phyloP scores from a whole-genome alignment of 202 grass and related monocot genomes.

The Panicum hallii region DNA sequence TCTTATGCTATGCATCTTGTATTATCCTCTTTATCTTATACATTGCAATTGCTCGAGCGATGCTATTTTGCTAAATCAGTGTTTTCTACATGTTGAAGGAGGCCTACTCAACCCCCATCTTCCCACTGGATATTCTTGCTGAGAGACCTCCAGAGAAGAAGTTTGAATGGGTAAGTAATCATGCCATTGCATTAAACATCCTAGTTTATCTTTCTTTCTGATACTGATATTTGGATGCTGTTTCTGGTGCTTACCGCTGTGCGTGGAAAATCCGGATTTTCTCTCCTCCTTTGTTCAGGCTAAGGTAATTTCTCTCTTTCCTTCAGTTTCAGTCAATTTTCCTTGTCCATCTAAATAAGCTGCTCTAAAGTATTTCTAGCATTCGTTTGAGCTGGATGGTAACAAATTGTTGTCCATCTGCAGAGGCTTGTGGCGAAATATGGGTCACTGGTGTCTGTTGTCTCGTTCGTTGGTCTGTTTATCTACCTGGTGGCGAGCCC shows the following conservation, averaged over 20 bases:
- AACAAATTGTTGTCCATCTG: conserved; percentile 33
- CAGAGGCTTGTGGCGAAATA: conserved; percentile 81
- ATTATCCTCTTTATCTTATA: not conserved
- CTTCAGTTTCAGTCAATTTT: not conserved
- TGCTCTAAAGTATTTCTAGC: not conserved
- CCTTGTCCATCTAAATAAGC: not conserved
- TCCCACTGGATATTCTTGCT: conserved; percentile 80
- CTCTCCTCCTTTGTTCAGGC: conserved; percentile 55
- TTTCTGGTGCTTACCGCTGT: conserved; percentile 17
- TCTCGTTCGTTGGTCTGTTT: conserved; percentile 66
- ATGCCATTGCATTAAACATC: conserved; percentile 7
- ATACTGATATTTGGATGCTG: conserved; percentile 48
- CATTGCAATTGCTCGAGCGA: not conserved
- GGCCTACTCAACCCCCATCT: conserved; percentile 88
- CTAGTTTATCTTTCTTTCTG: not conserved
- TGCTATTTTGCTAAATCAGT: conserved; percentile 2
- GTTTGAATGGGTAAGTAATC: conserved; percentile 86
- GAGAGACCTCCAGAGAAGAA: conserved; percentile 87
- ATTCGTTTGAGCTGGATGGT: conserved; percentile 10
- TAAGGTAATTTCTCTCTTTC: conserved; percentile 65
- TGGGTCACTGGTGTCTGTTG: conserved; percentile 71
- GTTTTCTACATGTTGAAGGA: conserved; percentile 63
- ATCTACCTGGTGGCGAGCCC: conserved; percentile 82
- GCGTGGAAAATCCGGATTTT: conserved; percentile 36
- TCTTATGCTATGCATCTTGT: not conserved